These are phyloP conservation scores for Leccinum pachyderme DNA, from an alignment of 1,284 basidiomycete species.

Conservation along the genomic window DNA sequence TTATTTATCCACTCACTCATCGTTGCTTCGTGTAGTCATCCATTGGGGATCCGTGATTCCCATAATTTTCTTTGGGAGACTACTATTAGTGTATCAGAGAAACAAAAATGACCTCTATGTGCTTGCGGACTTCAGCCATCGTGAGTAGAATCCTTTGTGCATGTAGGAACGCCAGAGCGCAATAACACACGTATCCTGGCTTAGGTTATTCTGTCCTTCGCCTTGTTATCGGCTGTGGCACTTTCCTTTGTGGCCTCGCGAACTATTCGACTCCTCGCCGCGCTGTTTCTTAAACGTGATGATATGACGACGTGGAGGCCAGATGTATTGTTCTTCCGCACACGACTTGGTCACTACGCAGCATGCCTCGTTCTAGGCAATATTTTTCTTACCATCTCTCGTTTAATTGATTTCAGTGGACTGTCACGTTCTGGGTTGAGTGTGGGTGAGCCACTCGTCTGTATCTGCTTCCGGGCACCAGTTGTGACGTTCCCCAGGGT, in stretches of 20 bases:
- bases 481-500: conserved; percentile 25
- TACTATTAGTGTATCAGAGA: background rate
- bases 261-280: conserved; percentile 24
- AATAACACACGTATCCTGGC: background rate
- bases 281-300: conserved; percentile 20
- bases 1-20: conserved; percentile 13
- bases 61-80: background rate
- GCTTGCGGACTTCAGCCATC: conserved; percentile 13
- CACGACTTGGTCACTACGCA: conserved; percentile 66
- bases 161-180: background rate
- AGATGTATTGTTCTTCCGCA: conserved; percentile 64
- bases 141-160: conserved; percentile 17
- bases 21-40: conserved; percentile 13
- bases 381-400: conserved; percentile 50
- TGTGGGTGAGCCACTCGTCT: conserved; percentile 40
- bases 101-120: conserved; percentile 10
- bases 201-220: conserved; percentile 21
- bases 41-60: background rate
- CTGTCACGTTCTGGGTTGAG: conserved; percentile 37
- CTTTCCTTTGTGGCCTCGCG: conserved; percentile 21
- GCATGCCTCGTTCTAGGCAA: conserved; percentile 61
- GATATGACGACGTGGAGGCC: conserved; percentile 25
- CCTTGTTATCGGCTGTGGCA: conserved; percentile 25
- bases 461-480: conserved; percentile 1
- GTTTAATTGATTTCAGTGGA: conserved; percentile 44